phyloP scores from a whole-genome alignment of 176 grass and related monocot genomes.

The Raddia guianensis region DNA sequence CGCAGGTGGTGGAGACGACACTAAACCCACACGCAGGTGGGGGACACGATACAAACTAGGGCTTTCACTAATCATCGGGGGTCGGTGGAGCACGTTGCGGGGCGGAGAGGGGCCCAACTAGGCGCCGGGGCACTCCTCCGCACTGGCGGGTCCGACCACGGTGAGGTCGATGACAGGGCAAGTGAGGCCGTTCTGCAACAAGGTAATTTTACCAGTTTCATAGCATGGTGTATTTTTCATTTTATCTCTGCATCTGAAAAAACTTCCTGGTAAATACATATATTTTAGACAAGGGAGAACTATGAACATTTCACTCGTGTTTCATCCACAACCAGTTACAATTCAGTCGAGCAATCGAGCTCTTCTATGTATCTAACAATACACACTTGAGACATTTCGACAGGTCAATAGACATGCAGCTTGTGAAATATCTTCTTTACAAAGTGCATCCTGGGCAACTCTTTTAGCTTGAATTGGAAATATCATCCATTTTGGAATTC shows the following conservation, averaged over 20 bases:
- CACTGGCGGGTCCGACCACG: no score
- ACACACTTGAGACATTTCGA: slow-evolving; percentile 21
- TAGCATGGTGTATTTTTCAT: neutral
- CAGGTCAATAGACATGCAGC: slow-evolving; percentile 8
- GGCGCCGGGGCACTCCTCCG: no score
- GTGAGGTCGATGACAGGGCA: no score
- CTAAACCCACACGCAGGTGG: no score
- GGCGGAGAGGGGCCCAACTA: no score
- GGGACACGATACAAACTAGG: no score
- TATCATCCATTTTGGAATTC: neutral
- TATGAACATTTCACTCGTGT: slow-evolving; percentile 18
- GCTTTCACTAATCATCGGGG: no score
- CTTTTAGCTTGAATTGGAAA: slow-evolving; percentile 19
- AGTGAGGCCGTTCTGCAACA: neutral
- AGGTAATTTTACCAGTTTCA: neutral
- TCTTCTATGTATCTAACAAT: slow-evolving; percentile 43
- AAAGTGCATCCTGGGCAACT: neutral
- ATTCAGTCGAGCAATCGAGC: neutral
- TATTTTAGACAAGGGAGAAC: slow-evolving; percentile 5
- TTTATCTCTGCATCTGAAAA: neutral
- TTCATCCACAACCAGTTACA: slow-evolving; percentile 14
- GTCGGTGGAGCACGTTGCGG: no score
- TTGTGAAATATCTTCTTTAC: slow-evolving; percentile 18
- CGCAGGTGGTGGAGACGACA: no score
- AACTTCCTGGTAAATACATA: slow-evolving; percentile 13